Conservation (phyloP, 345 rosid species). For the Citrus medica region DNA sequence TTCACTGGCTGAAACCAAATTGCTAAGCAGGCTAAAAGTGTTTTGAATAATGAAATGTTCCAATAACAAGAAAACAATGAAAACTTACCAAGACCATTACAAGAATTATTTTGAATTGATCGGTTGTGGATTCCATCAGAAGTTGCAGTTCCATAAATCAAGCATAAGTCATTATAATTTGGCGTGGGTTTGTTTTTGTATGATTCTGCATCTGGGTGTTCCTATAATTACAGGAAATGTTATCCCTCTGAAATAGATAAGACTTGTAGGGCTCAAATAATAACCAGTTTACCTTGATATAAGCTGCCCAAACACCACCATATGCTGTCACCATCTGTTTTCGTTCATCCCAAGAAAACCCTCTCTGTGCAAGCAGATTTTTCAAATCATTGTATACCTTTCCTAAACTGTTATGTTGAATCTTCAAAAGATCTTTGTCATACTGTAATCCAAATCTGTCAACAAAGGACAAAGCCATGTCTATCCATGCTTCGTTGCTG, state of each 20-base stretch:
- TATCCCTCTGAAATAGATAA: slow-evolving; percentile 4
- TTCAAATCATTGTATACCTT: slow-evolving; percentile 33
- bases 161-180: slow-evolving; percentile 37
- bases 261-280: background rate
- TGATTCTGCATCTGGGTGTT: slow-evolving; percentile 30
- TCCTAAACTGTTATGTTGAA: slow-evolving; percentile 30
- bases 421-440: slow-evolving; percentile 33
- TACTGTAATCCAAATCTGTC: slow-evolving; percentile 39
- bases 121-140: slow-evolving; percentile 18
- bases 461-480: slow-evolving; percentile 36
- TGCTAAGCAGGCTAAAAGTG: background rate
- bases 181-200: slow-evolving; percentile 24
- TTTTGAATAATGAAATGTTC: background rate
- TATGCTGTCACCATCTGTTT: slow-evolving; percentile 35
- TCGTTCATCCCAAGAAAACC: slow-evolving; percentile 40
- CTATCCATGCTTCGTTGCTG: slow-evolving; percentile 36
- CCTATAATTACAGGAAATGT: slow-evolving; percentile 32
- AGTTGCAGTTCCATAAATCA: slow-evolving; percentile 40
- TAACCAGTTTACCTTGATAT: slow-evolving; percentile 29
- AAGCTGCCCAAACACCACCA: slow-evolving; percentile 43
- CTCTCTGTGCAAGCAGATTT: slow-evolving; percentile 30
- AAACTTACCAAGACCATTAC: slow-evolving; percentile 28
- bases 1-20: background rate
- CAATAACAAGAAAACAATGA: background rate
- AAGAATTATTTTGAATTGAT: slow-evolving; percentile 20